Evolutionary conservation across 768 basidiomycete genomes (phyloP).

Genomic region (Ephemerocybe angulata): DNA sequence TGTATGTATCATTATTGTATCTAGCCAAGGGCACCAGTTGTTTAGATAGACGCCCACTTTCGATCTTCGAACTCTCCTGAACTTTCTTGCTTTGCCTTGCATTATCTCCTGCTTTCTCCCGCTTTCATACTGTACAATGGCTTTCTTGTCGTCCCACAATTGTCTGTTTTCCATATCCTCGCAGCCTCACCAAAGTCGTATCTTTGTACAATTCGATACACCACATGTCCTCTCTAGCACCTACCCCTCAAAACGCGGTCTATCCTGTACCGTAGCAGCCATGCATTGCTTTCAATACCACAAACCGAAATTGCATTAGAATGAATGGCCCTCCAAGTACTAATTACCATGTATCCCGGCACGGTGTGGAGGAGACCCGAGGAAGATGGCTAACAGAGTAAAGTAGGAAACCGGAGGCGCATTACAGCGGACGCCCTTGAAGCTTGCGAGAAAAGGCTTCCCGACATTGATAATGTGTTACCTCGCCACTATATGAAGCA

Average conservation of each 20-base stretch:
- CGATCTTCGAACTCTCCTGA: neutral
- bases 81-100: neutral
- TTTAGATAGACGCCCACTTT: neutral
- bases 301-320: too few species aligned
- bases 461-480: conserved; percentile 94
- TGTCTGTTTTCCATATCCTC: neutral
- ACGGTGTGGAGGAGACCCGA: too few species aligned
- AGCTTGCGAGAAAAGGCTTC: conserved; percentile 69
- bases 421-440: conserved; percentile 30
- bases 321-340: too few species aligned
- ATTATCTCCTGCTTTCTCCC: neutral
- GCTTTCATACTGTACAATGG: neutral
- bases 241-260: neutral
- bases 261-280: too few species aligned
- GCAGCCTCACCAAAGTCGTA: neutral
- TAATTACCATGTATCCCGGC: too few species aligned
- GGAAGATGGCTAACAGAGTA: neutral
- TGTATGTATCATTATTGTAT: conserved; percentile 29
- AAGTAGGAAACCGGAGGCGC: neutral
- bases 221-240: neutral
- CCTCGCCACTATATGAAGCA: conserved; percentile 69
- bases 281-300: too few species aligned
- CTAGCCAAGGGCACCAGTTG: neutral
- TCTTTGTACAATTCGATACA: neutral
- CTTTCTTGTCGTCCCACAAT: neutral